phyloP scores from a whole-genome alignment of 176 grass and related monocot species.

The Musa acuminata region DNA sequence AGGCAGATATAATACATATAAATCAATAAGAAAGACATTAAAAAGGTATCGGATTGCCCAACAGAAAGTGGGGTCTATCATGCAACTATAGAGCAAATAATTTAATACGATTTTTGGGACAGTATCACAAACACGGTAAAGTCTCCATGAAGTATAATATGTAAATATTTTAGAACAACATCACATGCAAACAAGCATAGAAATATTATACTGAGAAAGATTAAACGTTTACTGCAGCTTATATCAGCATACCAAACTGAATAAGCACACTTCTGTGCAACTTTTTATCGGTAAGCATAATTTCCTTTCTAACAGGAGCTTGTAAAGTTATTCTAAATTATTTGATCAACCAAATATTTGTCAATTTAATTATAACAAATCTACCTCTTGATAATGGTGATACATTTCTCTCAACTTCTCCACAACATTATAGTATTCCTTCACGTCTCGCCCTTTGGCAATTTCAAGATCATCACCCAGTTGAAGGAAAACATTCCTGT shows the following conservation, averaged over 20 bases:
- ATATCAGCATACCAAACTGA: not conserved
- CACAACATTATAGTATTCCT: conserved; percentile 46
- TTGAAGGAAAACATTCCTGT: conserved; percentile 53
- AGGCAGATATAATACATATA: not conserved
- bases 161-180: too few species aligned
- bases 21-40: not conserved
- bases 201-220: not conserved
- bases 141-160: not conserved
- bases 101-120: too few species aligned
- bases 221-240: not conserved
- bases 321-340: not conserved
- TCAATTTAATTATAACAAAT: conserved; percentile 27
- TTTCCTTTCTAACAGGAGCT: not conserved
- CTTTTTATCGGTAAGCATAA: not conserved
- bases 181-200: not conserved
- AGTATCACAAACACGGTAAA: not conserved
- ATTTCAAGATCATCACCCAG: conserved; percentile 53
- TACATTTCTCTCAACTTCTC: conserved; percentile 76
- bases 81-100: too few species aligned
- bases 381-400: conserved; percentile 45
- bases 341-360: not conserved
- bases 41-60: not conserved
- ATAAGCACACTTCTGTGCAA: not conserved
- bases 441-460: conserved; percentile 48
- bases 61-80: not conserved